Evolutionary conservation across 495 filamentous ascomycete genomes (phyloP).

Genomic region (Cryomyces minteri): DNA sequence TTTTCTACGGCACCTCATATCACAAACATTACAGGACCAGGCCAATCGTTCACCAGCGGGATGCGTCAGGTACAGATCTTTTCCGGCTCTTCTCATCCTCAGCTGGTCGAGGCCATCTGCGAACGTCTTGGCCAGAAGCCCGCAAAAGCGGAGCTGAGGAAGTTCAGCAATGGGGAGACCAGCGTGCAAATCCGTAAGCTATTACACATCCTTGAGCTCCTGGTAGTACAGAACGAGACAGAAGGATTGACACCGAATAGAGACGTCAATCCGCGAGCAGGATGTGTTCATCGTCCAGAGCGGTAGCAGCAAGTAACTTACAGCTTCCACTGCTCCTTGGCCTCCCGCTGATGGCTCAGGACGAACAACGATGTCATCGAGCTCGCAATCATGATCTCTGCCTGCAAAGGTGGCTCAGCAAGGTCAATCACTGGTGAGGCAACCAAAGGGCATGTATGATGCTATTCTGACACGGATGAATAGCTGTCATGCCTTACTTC

Average conservation of each 20-base stretch:
- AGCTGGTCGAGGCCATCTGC: conserved; percentile 52
- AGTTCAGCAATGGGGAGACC: conserved; percentile 86
- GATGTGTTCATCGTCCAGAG: conserved; percentile 99
- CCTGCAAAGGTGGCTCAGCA: conserved; percentile 92
- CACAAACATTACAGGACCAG: too few relatives aligned
- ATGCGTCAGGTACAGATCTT: conserved; percentile 60
- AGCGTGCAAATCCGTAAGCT: conserved; percentile 63
- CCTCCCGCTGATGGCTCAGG: conserved; percentile 12
- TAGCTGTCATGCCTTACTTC: conserved; percentile 96
- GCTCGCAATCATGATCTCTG: conserved; percentile 94
- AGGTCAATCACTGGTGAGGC: conserved; percentile 86
- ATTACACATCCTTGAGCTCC: not conserved
- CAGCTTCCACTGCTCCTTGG: not conserved
- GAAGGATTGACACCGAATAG: conserved; percentile 7
- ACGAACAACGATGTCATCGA: conserved; percentile 99
- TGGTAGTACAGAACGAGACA: not conserved
- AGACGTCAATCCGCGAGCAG: conserved; percentile 82
- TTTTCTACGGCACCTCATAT: too few relatives aligned
- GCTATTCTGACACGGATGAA: too few relatives aligned
- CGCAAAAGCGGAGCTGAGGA: conserved; percentile 45
- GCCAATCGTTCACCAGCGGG: too few relatives aligned
- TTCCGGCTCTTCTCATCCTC: conserved; percentile 49
- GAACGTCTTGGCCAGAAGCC: conserved; percentile 46
- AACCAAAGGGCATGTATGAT: too few relatives aligned
- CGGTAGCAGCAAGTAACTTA: conserved; percentile 53